Evolutionary conservation across 257 asterid species (phyloP).

Genomic region (Jasminum sambac): DNA sequence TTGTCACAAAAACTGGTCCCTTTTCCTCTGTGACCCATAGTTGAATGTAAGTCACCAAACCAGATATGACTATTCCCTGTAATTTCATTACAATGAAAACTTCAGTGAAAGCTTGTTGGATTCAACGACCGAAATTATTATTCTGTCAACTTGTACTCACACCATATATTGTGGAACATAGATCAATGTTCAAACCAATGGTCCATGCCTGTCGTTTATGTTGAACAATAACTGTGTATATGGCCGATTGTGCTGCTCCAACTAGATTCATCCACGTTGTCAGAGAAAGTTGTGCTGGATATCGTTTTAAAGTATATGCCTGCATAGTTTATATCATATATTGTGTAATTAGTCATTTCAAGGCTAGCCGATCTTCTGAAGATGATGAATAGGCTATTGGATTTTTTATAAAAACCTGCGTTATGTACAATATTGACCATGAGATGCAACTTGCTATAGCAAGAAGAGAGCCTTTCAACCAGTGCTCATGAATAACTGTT

Average conservation of each 20-base stretch:
- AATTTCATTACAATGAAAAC: slow-evolving; percentile 1
- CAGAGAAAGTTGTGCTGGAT: slow-evolving; percentile 76
- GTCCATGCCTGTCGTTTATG: slow-evolving; percentile 64
- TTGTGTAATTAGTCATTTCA: background rate
- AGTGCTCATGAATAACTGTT: slow-evolving; percentile 38
- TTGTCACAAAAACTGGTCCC: slow-evolving; percentile 79
- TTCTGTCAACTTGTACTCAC: slow-evolving; percentile 32
- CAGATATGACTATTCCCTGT: slow-evolving; percentile 71
- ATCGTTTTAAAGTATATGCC: slow-evolving; percentile 66
- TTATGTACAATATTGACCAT: slow-evolving; percentile 67
- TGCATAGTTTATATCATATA: slow-evolving; percentile 20
- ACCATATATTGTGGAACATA: slow-evolving; percentile 69
- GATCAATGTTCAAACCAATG: slow-evolving; percentile 66
- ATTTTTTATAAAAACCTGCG: slow-evolving; percentile 53
- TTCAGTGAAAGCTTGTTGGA: slow-evolving; percentile 2
- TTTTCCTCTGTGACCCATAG: slow-evolving; percentile 70
- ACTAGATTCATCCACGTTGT: slow-evolving; percentile 71
- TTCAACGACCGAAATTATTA: background rate
- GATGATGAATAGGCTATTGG: background rate
- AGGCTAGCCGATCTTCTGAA: background rate
- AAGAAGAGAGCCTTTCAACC: slow-evolving; percentile 65
- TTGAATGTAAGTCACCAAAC: slow-evolving; percentile 48
- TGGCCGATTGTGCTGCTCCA: slow-evolving; percentile 83
- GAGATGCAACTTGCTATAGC: slow-evolving; percentile 66
- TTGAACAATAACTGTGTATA: slow-evolving; percentile 52